Conservation (phyloP, 2,329 filamentous ascomycete species). For the Aurifilum marmelostoma region DNA sequence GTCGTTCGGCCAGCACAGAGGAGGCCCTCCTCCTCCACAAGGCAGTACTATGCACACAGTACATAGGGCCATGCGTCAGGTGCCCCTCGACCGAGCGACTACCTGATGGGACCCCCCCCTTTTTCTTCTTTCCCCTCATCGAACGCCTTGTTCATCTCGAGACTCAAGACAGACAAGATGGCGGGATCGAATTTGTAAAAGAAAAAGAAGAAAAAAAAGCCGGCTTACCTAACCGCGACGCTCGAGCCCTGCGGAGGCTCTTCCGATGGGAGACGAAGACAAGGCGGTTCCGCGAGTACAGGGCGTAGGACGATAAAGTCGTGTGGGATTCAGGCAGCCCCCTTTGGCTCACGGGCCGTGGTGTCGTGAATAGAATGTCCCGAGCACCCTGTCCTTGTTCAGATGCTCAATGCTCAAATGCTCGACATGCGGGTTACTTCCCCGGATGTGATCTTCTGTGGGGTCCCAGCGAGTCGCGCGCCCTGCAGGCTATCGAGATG, state of each 20-base stretch:
- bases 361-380: not conserved
- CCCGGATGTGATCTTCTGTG: conserved; percentile 7
- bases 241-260: not conserved
- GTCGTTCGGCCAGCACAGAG: not conserved
- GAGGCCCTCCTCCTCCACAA: not conserved
- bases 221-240: not conserved
- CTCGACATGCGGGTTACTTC: conserved; percentile 9
- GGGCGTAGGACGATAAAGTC: not conserved
- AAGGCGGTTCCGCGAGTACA: not conserved
- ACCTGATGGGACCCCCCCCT: no score
- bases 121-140: no score
- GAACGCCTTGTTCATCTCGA: not conserved
- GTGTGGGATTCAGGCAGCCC: conserved; percentile 10
- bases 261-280: not conserved
- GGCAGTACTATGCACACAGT: no score
- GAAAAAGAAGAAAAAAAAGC: no score
- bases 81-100: not conserved
- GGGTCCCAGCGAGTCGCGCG: conserved; percentile 1
- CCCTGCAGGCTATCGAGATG: not conserved
- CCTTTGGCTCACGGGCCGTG: not conserved
- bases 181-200: no score
- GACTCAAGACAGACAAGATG: no score
- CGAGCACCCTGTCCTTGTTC: conserved; percentile 10
- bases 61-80: not conserved
- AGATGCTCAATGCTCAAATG: conserved; percentile 1